These are phyloP conservation scores for Citrus sp. DNA, from an alignment of 345 rosid genomes.

Conservation along the genomic window DNA sequence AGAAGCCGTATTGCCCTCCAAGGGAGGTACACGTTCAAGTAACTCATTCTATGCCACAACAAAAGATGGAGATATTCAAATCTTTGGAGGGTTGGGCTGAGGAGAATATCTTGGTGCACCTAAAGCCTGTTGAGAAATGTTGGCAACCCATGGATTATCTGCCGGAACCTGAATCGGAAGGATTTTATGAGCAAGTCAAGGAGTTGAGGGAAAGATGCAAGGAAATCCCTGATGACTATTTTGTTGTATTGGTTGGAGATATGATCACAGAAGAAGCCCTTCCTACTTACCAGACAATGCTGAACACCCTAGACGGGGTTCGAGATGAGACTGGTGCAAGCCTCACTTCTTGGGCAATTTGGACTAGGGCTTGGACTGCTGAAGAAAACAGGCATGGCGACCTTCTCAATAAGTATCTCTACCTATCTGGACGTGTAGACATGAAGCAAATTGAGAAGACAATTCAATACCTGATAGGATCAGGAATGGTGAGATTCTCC, in stretches of 20 bases:
- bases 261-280: conserved; percentile 79
- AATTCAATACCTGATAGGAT: conserved; percentile 63
- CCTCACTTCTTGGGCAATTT: conserved; percentile 61
- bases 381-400: conserved; percentile 80
- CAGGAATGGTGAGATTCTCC: conserved; percentile 57
- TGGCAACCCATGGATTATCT: conserved; percentile 70
- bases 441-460: conserved; percentile 76
- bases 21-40: conserved; percentile 69
- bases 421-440: conserved; percentile 71
- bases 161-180: conserved; percentile 47
- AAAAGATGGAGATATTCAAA: conserved; percentile 48
- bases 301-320: conserved; percentile 70
- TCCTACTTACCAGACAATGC: conserved; percentile 77
- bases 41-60: conserved; percentile 61
- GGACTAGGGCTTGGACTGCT: conserved; percentile 80
- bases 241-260: conserved; percentile 67
- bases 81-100: conserved; percentile 70
- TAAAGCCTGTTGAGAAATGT: conserved; percentile 64
- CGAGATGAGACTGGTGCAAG: conserved; percentile 73
- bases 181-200: conserved; percentile 59
- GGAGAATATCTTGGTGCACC: conserved; percentile 45
- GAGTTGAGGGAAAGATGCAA: conserved; percentile 58
- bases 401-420: conserved; percentile 69
- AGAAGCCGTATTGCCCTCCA: conserved; percentile 53
- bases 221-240: conserved; percentile 63